These are phyloP conservation scores for Leccinum boreale DNA, from an alignment of 768 basidiomycete species.

Conservation along the genomic window DNA sequence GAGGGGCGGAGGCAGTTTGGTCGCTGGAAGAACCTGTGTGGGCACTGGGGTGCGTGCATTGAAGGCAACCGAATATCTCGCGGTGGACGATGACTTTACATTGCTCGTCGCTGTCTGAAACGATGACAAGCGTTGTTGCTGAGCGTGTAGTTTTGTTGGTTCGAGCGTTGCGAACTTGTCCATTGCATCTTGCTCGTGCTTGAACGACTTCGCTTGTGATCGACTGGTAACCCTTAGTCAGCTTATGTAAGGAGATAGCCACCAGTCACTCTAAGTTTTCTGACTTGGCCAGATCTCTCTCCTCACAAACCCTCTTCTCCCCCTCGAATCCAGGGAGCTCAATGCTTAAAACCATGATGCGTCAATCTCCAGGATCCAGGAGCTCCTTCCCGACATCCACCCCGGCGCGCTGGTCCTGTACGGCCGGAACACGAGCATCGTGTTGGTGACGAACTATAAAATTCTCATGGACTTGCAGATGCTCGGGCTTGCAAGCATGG, in stretches of 20 bases:
- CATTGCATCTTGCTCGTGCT: constrained; percentile 40
- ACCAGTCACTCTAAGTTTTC: too few relatives aligned
- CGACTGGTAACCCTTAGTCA: background rate
- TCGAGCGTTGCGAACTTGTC: constrained; percentile 87
- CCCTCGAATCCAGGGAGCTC: constrained; percentile 44
- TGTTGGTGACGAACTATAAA: constrained; percentile 37
- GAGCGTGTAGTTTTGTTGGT: constrained; percentile 58
- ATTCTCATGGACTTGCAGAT: background rate
- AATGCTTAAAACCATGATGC: constrained; percentile 10
- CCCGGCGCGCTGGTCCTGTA: constrained; percentile 65
- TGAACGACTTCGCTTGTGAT: constrained; percentile 1
- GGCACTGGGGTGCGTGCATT: background rate
- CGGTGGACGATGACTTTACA: constrained; percentile 8
- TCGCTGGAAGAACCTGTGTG: constrained; percentile 15
- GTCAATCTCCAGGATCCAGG: constrained; percentile 39
- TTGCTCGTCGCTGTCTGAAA: constrained; percentile 10
- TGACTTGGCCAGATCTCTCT: too few relatives aligned
- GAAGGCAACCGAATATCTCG: constrained; percentile 9
- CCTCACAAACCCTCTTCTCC: too few relatives aligned
- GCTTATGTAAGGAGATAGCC: background rate
- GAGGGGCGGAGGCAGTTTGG: constrained; percentile 33
- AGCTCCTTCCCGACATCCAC: constrained; percentile 51
- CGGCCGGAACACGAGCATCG: constrained; percentile 62
- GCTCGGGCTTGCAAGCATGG: constrained; percentile 54
- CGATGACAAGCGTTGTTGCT: constrained; percentile 22